Evolutionary conservation across 2,329 filamentous ascomycete genomes (phyloP).

Genomic region (Magnaporthales sp.): DNA sequence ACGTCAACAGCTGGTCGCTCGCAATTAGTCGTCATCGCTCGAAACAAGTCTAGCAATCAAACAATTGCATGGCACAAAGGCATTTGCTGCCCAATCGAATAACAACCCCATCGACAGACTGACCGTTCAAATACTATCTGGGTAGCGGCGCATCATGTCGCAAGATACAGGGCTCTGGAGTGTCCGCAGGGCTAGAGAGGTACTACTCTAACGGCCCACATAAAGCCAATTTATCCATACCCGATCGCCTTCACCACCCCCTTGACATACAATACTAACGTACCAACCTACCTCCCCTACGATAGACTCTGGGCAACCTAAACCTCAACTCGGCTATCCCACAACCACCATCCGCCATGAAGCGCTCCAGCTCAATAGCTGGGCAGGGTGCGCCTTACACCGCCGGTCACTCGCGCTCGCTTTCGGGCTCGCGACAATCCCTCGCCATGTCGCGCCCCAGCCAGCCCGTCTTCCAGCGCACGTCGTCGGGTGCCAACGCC

Average conservation of each 20-base stretch:
- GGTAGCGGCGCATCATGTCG: constrained; percentile 52
- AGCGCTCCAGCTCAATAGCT: constrained; percentile 75
- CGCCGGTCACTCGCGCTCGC: constrained; percentile 67
- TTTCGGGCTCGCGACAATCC: constrained; percentile 77
- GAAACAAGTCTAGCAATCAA: neutral
- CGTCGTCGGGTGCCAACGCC: constrained; percentile 74
- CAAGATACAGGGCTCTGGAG: constrained; percentile 85
- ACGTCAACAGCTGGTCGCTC: neutral
- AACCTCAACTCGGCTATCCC: constrained; percentile 79
- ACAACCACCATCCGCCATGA: constrained; percentile 86
- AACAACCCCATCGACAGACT: neutral
- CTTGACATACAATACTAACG: neutral
- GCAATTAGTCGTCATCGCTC: neutral
- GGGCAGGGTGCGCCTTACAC: constrained; percentile 56
- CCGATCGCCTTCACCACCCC: neutral
- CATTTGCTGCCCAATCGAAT: neutral
- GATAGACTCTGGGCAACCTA: constrained; percentile 75
- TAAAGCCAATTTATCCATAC: neutral
- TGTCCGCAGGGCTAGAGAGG: constrained; percentile 84
- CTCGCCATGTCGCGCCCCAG: constrained; percentile 76
- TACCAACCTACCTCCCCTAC: neutral
- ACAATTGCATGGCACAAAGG: neutral
- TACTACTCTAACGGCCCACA: constrained; percentile 27
- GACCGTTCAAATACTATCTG: neutral
- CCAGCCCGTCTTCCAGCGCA: constrained; percentile 79